Evolutionary conservation across 805 yeast genomes (phyloP), one percentile per base, ranked within the genome.

Genomic region (Yamadazyma nakazawae): DNA sequence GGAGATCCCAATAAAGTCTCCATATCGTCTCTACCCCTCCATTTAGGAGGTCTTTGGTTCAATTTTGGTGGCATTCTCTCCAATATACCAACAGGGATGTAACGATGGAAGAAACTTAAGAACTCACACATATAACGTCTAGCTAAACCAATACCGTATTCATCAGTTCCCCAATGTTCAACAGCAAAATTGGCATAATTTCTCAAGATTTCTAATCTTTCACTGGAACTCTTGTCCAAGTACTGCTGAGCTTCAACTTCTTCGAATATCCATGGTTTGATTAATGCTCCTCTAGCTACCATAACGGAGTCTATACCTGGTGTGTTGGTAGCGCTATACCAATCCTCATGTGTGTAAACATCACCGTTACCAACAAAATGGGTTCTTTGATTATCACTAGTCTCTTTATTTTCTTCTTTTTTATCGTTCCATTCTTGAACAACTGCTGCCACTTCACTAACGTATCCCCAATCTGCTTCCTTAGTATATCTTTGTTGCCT

Each of bases 181-280:
- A 94, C 74, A 0, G 99, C 97, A 62, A 72, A 87, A 45, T 82
- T 69, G 3, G 96, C 81, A 62, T 82, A 94, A 43, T 75, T 77
- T 52, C 74, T 72, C 57, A 92, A 65, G 37, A 85, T 79, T 32
- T 84, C 95, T 47, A 94, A 77, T 64, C 99, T 80, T 67, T 94
- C 97, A 17, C 84, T 73, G n/a, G 96, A 84, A 2, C 88, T 74
- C 69, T 92, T 94, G 65, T 94, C 99, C 52, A 94, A 67, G 63
- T 89, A 83, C 66, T 94, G 98, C 57, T 83, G 81, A 6, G 92
- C 75, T 48, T 92, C 95, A 47, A 94, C 80, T 68, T 94, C 99
- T 70, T 94, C 97, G 57, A 92, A 94, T 43, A 94, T 88, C 99
- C 99, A 94, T 31, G 99, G 99, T 68, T 94, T 94, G 63, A 94